These are phyloP conservation scores for Atractiella rhizophila DNA, from an alignment of 768 basidiomycete genomes.

Conservation along the genomic window DNA sequence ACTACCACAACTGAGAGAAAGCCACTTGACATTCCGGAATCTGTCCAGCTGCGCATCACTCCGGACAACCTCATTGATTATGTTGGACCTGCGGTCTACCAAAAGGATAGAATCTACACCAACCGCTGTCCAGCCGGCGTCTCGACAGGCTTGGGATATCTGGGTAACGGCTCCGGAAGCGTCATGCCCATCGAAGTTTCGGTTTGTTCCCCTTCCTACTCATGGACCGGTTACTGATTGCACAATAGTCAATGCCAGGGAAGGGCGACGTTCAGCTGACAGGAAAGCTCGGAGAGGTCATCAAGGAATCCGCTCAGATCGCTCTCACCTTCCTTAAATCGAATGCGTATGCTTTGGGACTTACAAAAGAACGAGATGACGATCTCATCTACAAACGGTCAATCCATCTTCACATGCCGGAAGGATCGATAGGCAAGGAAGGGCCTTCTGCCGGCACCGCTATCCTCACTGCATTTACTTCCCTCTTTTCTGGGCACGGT, in stretches of 20 bases:
- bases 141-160: slow-evolving; percentile 76
- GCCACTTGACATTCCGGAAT: slow-evolving; percentile 53
- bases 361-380: slow-evolving; percentile 43
- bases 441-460: slow-evolving; percentile 94
- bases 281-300: slow-evolving; percentile 93
- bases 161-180: slow-evolving; percentile 84
- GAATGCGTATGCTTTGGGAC: slow-evolving; percentile 67
- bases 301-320: slow-evolving; percentile 86
- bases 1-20: slow-evolving; percentile 49
- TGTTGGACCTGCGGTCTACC: slow-evolving; percentile 83
- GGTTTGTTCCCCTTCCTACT: not conserved
- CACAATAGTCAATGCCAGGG: slow-evolving; percentile 70
- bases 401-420: slow-evolving; percentile 91
- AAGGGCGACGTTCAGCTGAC: slow-evolving; percentile 78
- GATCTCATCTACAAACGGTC: slow-evolving; percentile 65
- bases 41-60: slow-evolving; percentile 55
- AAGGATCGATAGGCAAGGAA: slow-evolving; percentile 51
- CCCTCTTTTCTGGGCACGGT: slow-evolving; percentile 46
- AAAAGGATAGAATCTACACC: slow-evolving; percentile 75
- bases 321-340: slow-evolving; percentile 77
- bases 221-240: slow-evolving; percentile 2
- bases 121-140: slow-evolving; percentile 66
- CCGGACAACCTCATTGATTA: slow-evolving; percentile 81
- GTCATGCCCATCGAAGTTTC: slow-evolving; percentile 94
- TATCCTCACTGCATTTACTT: slow-evolving; percentile 69